A percentile compares a stretch with the other conserved stretches of the same genome.
Conservation (phyloP, 2,329 filamentous ascomycete species). For the Trichoderma semiorbis region DNA sequence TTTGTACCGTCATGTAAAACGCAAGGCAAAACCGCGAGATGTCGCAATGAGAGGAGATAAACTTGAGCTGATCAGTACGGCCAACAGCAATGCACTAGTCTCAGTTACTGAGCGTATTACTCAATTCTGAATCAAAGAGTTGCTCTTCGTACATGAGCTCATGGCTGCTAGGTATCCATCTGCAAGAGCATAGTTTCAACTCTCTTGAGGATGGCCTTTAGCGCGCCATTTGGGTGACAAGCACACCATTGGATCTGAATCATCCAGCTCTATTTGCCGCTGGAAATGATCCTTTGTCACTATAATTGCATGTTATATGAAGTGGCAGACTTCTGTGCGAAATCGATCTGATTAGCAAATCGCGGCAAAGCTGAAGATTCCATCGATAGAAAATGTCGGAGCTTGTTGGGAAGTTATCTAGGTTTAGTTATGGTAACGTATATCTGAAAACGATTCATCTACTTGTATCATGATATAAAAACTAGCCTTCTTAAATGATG, state of each 20-base stretch:
- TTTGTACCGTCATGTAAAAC: too few species aligned
- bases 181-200: neutral
- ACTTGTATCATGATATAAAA: neutral
- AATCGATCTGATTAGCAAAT: neutral
- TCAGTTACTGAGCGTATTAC: too few species aligned
- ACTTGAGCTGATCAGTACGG: too few species aligned
- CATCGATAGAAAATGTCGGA: neutral
- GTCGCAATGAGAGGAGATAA: too few species aligned
- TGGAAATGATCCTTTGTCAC: too few species aligned
- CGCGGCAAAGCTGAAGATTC: neutral
- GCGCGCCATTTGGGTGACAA: too few species aligned
- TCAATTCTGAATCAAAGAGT: neutral
- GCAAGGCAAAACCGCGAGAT: too few species aligned
- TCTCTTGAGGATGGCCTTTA: neutral
- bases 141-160: neutral
- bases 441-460: neutral
- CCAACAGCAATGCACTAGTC: too few species aligned
- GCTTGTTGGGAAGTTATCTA: neutral
- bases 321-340: neutral
- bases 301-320: neutral
- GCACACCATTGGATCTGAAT: neutral
- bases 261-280: neutral
- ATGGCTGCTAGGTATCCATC: neutral
- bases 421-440: neutral
- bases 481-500: neutral